Evolutionary conservation across 2,329 filamentous ascomycete genomes (phyloP).

Genomic region (Colletotrichum tabaci): DNA sequence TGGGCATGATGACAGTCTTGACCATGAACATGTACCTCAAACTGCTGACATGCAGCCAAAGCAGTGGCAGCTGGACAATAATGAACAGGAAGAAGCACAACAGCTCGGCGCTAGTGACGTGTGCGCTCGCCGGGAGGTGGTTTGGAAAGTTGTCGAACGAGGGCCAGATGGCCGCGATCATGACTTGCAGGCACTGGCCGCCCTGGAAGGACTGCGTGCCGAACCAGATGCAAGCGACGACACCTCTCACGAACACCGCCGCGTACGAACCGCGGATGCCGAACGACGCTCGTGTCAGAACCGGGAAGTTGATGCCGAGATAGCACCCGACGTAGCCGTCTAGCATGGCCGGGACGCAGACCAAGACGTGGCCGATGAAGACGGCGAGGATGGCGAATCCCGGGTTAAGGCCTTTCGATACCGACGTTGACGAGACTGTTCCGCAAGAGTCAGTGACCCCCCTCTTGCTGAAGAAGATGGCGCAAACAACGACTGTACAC

Average conservation of each 20-base stretch:
- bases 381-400: constrained; percentile 44
- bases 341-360: constrained; percentile 42
- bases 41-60: constrained; percentile 42
- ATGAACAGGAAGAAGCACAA: constrained; percentile 49
- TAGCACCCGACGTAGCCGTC: constrained; percentile 47
- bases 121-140: constrained; percentile 54
- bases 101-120: constrained; percentile 47
- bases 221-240: constrained; percentile 56
- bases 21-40: constrained; percentile 45
- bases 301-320: constrained; percentile 50
- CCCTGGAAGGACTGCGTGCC: constrained; percentile 52
- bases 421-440: constrained; percentile 35
- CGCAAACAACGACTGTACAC: too few relatives aligned
- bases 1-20: constrained; percentile 44
- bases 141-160: constrained; percentile 58
- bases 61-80: constrained; percentile 47
- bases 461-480: too few relatives aligned
- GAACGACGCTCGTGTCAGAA: constrained; percentile 49
- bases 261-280: constrained; percentile 49
- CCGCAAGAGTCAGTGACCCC: not conserved
- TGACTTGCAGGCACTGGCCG: constrained; percentile 49
- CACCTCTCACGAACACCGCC: constrained; percentile 52
- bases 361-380: constrained; percentile 42
- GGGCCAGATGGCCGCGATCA: constrained; percentile 58
- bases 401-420: constrained; percentile 42